A percentile compares a stretch with the other conserved stretches of the same genome.
Evolutionary conservation across 768 basidiomycete genomes (phyloP).

Genomic region (Glaciozyma antarctica): DNA sequence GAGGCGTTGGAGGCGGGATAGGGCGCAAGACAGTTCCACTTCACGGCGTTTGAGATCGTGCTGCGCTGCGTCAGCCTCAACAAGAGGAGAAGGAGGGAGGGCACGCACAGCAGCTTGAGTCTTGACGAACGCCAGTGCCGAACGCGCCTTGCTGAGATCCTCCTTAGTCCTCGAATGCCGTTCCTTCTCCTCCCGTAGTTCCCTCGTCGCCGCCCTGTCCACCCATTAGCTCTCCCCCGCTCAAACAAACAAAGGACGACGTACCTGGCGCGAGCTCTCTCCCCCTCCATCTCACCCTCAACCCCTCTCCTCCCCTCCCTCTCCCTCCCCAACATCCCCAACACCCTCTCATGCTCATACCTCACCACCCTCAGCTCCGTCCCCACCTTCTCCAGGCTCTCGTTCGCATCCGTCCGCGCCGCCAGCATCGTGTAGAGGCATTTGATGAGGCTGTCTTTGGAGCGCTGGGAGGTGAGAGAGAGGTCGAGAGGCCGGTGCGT

Average conservation of each 20-base stretch:
- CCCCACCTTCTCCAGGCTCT: neutral
- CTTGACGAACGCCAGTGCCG: slow-evolving; percentile 18
- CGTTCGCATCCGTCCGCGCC: slow-evolving; percentile 1
- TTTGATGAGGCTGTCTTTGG: slow-evolving; percentile 1
- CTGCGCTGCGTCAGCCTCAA: neutral
- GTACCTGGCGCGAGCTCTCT: slow-evolving; percentile 10
- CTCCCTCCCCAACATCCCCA: neutral
- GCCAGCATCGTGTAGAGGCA: slow-evolving; percentile 21
- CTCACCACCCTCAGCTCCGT: neutral
- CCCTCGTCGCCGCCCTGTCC: slow-evolving; percentile 7
- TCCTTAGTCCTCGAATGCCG: slow-evolving; percentile 7
- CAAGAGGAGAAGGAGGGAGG: neutral
- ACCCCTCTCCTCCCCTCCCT: neutral
- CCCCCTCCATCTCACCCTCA: slow-evolving; percentile 9
- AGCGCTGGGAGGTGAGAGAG: slow-evolving; percentile 7
- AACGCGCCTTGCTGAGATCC: slow-evolving; percentile 15
- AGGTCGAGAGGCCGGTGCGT: slow-evolving; percentile 20
- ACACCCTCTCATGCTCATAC: slow-evolving; percentile 9
- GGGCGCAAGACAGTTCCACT: slow-evolving; percentile 4
- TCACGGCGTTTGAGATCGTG: slow-evolving; percentile 25
- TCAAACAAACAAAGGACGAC: neutral
- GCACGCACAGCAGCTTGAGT: slow-evolving; percentile 13
- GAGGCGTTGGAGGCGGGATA: slow-evolving; percentile 14
- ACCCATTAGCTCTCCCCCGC: neutral
- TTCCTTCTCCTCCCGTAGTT: slow-evolving; percentile 16